Base-by-base conservation (phyloP, 805 yeast genomes). In the Wickerhamomyces pijperi region DNA sequence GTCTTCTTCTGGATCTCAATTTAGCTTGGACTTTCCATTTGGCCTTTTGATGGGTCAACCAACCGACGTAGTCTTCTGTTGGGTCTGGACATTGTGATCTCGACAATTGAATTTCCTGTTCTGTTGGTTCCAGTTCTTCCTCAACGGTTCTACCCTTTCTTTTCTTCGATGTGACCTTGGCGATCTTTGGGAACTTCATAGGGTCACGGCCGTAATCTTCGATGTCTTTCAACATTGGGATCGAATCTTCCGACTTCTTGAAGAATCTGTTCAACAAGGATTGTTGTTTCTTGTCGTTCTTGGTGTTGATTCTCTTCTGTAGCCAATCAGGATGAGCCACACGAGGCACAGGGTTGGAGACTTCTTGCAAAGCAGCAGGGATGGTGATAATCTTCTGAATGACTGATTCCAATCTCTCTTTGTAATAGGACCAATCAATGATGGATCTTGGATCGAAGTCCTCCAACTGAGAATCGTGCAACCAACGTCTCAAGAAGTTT, bases 261-360 rank as follows among this genome's bases (percentile, higher is more conserved):
- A 87, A 80, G 55, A 82, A 83, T 2, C 61, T 61, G 1, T 69
- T 58, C 36, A 90, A 61, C 0, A 76, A 72, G 2, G 77, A 67
- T 58, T 90, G 97, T 51, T 83, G 83, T 51, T 73, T 67, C 42
- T 72, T 74, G 54, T 84, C 90, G 39, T 76, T 75, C 40, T 67
- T 72, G 5, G 61, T 62, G 2, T 70, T 67, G 39, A 90, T 76
- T 42, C 71, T 72, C 48, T 70, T 78, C 42, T 69, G 72, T 40
- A 92, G 65, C 99, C 99, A 92, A 23, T 81, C 92, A 0, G 99
- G 99, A 53, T 90, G 97, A 4, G 74, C 74, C 6, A 94, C 90
- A 48, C 97, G 68, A 5, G 97, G 97, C 34, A 94, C 97, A 0
- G 99, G 99, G 52, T 92, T 94, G 13, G 67, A 61, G 15, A 90